Base-by-base conservation (phyloP, 129 eudicot genomes). In the Escallonia rubra region DNA sequence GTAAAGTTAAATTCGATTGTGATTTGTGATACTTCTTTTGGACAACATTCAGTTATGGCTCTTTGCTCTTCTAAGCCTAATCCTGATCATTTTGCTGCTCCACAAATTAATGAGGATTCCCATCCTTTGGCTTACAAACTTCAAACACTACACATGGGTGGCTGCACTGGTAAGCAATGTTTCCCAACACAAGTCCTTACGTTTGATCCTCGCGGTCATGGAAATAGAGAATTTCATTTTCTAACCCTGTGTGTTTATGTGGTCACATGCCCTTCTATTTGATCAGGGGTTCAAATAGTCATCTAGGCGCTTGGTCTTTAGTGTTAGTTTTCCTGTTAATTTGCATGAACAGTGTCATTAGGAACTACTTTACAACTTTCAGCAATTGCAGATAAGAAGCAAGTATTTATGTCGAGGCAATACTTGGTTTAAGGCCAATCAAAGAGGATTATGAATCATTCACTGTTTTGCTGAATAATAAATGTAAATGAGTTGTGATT, bases 1-100 rank as follows among this genome's bases (percentile, higher is more conserved):
- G 61, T 74, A 67, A 82, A 75, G 71, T 71, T 92, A 45, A 81
- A 82, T 60, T 93, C 96, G n/a, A 60, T 93, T 58, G 78, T 89
- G 64, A 92, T 81, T 10, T 80, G 96, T 74, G 81, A 89, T 67
- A 93, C 98, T 63, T 78, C 58, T 53, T 86, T 93, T 61, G 96
- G 96, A 15, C 82, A 85, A 38, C 63, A 67, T 48, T 93, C 95
- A 13, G 40, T 82, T 72, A 52, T 59, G 48, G 82, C 95, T 63
- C 95, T 93, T 62, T 86, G 85, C 77, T 80, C 80, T 66, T 66
- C 69, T 68, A 59, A 42, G 74, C 68, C 79, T 55, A 48, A 41
- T 74, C 41, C 13, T 66, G 81, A 68, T 48, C 39, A 64, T 57
- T 60, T 34, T 40, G 5, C 57, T 41, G 67, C 43, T 45, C 54